Percentiles rank a stretch among this genome's conserved stretches.
phyloP scores from a whole-genome alignment of 495 filamentous ascomycete species.

The Hyphodiscus hymeniophilus region DNA sequence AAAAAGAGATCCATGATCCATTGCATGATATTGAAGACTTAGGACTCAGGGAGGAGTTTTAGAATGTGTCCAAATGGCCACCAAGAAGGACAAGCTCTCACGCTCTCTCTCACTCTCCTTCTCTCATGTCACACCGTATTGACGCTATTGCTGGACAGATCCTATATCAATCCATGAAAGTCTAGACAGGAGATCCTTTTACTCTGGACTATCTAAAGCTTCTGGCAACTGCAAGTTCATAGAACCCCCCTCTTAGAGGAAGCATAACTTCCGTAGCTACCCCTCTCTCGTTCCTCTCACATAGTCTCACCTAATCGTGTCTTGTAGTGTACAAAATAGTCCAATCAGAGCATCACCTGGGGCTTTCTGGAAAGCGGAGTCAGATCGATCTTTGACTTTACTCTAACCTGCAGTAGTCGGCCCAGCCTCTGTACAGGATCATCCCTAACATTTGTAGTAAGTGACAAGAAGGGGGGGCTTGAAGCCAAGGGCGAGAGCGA shows the following conservation, averaged over 20 bases:
- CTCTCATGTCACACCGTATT: no score
- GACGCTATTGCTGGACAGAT: no score
- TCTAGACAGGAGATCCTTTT: no score
- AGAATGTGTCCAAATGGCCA: background rate
- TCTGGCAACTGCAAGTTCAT: background rate
- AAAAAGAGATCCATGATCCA: background rate
- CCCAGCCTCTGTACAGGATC: background rate
- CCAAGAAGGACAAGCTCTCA: background rate
- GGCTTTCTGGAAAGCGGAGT: slow-evolving; percentile 1
- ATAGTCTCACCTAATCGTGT: slow-evolving; percentile 8
- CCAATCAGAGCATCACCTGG: background rate
- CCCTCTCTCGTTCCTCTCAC: slow-evolving; percentile 1
- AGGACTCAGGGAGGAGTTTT: no score
- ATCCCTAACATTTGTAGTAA: background rate
- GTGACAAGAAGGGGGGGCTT: background rate
- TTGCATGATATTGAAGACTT: no score
- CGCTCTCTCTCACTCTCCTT: no score
- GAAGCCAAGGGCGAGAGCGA: background rate
- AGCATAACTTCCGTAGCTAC: no score
- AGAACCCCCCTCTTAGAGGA: background rate
- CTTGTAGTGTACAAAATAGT: slow-evolving; percentile 4
- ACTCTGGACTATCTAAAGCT: no score
- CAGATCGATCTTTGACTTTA: slow-evolving; percentile 11
- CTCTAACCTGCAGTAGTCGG: slow-evolving; percentile 6
- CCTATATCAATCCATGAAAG: no score